Base-by-base conservation (phyloP, 305 asterid genomes). In the Withania somnifera region DNA sequence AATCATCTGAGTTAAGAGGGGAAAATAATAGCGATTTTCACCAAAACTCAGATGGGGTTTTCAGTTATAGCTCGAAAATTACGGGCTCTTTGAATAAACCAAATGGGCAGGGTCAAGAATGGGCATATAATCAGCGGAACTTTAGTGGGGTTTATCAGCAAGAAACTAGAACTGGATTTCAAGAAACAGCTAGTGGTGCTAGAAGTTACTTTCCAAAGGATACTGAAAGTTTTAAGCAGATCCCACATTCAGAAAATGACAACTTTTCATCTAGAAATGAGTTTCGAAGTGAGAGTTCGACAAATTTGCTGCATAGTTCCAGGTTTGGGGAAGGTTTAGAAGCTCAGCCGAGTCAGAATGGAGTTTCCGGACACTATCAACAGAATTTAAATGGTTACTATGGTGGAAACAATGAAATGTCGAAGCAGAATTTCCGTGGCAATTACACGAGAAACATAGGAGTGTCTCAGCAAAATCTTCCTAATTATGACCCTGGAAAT, bases 1-100 rank as follows among this genome's bases (percentile, higher is more conserved):
- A 92, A 90, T 81, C 87, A 77, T 83, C 82, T 13, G 91, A 83
- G 42, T 80, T 20, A 68, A 54, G 17, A 61, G 76, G 76, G 50
- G 94, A 79, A 47, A 79, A 79, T 83, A 40, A 64, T 17, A 28
- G 83, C 47, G 64, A 58, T n/a, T 81, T 26, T 77, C 64, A 64
- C 73, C 85, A 77, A 63, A 84, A 42, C 5, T 77, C 79, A 22
- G 83, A 78, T 71, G 84, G 85, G 57, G 50, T 61, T 78, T 67
- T 73, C 6, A 7, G 6, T 36, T 36, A 36, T 36, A 36, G 6
- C 40, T 36, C 40, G 6, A 36, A 36, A 36, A 36, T 4, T 36
- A 3, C 6, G 40, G 40, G 40, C 6, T 36, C 40, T 36, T 4
- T 36, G 40, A 36, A 36, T 36, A 36, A 36, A 36, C 40, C 40